These are phyloP conservation scores for Mycocentrospora acerina DNA, from an alignment of 2,329 filamentous ascomycete species.

Conservation along the genomic window DNA sequence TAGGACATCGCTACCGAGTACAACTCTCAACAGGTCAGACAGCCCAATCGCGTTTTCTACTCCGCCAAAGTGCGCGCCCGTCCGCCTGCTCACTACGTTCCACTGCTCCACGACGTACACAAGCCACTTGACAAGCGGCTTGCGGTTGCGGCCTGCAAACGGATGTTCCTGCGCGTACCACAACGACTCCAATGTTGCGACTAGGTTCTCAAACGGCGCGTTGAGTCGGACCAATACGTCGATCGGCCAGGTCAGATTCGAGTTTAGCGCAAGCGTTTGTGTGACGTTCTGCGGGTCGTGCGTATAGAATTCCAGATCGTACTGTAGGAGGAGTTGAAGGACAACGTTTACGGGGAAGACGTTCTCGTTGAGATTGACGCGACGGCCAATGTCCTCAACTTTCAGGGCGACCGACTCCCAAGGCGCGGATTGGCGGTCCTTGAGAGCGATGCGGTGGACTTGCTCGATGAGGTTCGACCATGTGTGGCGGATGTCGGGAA, in stretches of 20 bases:
- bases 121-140: constrained; percentile 61
- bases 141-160: constrained; percentile 59
- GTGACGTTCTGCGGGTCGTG: constrained; percentile 36
- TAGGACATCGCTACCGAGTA: constrained; percentile 49
- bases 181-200: constrained; percentile 64
- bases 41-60: constrained; percentile 57
- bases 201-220: constrained; percentile 62
- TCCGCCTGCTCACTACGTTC: constrained; percentile 58
- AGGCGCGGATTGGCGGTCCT: constrained; percentile 54
- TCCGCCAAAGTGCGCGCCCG: constrained; percentile 59
- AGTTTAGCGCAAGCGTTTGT: constrained; percentile 17
- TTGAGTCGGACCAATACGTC: constrained; percentile 66
- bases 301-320: constrained; percentile 52
- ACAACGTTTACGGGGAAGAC: constrained; percentile 55
- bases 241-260: constrained; percentile 58
- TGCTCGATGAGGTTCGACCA: constrained; percentile 82
- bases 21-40: constrained; percentile 38
- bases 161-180: constrained; percentile 68
- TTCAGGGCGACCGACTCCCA: constrained; percentile 70
- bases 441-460: constrained; percentile 55
- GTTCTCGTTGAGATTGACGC: constrained; percentile 57
- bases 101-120: constrained; percentile 63
- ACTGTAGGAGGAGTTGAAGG: constrained; percentile 38
- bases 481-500: constrained; percentile 77
- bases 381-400: constrained; percentile 58